These are phyloP conservation scores for Phytophthora fragariaefolia DNA, from an alignment of 352 stramenopile genomes.

Conservation along the genomic window DNA sequence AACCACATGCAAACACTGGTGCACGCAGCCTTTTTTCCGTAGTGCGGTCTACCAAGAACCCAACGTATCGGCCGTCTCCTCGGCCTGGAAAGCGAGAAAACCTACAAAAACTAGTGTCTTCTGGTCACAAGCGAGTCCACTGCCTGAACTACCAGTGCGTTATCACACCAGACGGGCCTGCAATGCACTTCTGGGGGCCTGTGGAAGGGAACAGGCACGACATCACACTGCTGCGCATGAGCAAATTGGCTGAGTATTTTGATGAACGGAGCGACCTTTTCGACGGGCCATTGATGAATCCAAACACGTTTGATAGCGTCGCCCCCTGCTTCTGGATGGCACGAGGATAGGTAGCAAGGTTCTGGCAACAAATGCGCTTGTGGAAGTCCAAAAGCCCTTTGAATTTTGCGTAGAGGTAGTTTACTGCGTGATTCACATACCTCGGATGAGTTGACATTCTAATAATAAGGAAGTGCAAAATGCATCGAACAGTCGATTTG, in stretches of 20 bases:
- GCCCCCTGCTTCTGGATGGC: background rate
- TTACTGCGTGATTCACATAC: no score
- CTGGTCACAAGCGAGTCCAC: background rate
- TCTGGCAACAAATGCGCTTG: background rate
- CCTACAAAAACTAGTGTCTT: no score
- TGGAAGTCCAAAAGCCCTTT: background rate
- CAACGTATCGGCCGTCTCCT: no score
- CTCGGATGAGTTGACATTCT: no score
- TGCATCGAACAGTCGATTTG: background rate
- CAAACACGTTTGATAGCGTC: background rate
- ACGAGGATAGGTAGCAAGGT: background rate
- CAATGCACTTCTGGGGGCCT: slow-evolving; percentile 14
- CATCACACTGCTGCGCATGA: slow-evolving; percentile 15
- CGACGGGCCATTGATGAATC: background rate
- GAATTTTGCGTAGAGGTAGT: no score
- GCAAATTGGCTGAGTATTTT: slow-evolving; percentile 13
- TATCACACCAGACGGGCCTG: background rate
- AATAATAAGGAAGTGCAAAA: background rate
- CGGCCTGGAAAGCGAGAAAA: no score
- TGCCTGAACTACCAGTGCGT: background rate
- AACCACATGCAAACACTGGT: no score
- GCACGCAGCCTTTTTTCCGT: no score
- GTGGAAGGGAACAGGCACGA: slow-evolving; percentile 18
- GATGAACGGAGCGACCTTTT: slow-evolving; percentile 1
- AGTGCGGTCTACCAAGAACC: background rate